Evolutionary conservation across 352 stramenopile species (phyloP), one percentile per base, ranked within the genome.

Genomic region (Globisporangium okanoganense): DNA sequence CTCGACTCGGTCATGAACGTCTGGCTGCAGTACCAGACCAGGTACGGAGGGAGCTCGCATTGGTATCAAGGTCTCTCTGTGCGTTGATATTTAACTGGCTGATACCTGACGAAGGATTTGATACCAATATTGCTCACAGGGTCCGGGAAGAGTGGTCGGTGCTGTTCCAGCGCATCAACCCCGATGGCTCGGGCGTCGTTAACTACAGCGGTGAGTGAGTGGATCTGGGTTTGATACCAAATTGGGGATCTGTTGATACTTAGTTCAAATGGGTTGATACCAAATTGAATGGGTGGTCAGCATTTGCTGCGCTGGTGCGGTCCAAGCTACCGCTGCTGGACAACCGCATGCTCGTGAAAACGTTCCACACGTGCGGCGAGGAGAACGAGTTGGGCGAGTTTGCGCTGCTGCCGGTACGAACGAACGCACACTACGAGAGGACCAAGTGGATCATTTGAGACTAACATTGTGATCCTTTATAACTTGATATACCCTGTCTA

Each of bases 351-450:
- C 69, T 95, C 29, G 68, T 87, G 58, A 89, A 90, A 31, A 69
- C 87, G 13, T 93, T 86, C 51, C 82, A 91, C 55, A 69, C 78
- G 35, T 91, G 79, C 29, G 82, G 82, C 7, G 82, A 95, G 76
- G 85, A 93, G 57, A 95, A 91, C 50, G 82, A 93, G 16, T 63
- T 90, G 8, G 83, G 82, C n/a, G 82, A 93, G 20, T 87, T 89
- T 35, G 73, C 70, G 44, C 63, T 94, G 44, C 65, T 76, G 20
- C 73, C 72, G 56, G 82, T 89, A 75, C 48, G 77, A 65, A 57
- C 57, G 44, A 43, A n/a, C 36, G 1, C 38, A 7, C 6, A 22
- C 38, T 43, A 6, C 13, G 36, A n/a, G 14, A 16, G 14, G 36
- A 16, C 16, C 18, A n/a, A 22, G 35, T 16, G 10, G 35, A 41